Evolutionary conservation across 139 green algal species (phyloP), one percentile per base, ranked within the genome.

Genomic region (Desmodesmus armatus): DNA sequence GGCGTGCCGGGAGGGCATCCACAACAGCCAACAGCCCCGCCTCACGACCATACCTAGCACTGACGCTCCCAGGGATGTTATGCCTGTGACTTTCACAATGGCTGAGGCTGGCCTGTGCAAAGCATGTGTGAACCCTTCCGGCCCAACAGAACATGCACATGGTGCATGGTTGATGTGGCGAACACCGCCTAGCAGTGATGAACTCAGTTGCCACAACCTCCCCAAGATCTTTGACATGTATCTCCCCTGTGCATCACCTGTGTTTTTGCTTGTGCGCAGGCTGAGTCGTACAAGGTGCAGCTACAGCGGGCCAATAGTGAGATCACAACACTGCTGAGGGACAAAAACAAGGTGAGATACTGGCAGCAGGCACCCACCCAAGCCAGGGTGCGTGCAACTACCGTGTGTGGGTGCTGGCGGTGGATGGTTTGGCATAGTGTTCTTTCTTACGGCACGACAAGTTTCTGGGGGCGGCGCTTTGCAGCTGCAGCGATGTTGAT

Each of bases 291-390:
- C 35, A 75, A 63, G 33, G 35, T 35, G 2, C 47, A 85, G 13
- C 80, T 85, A 23, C 41, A 75, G 47, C 47, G 67, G 3, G 80
- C 80, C 47, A 67, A 79, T 13, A 70, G 35, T 37, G 80, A 85
- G 49, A 66, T 85, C 23, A 78, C 80, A 5, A 72, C 66, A 51
- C 47, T 85, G 21, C n/a, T 72, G 2, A 55, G 80, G 13, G 80
- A 85, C 66, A 85, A 85, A 31, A 79, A 66, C n/a, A 85, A 85
- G 66, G 80, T 78, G 33, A 21, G 65, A 0, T 33, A 47, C 17
- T 55, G n/a, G 31, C 63, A n/a, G 63, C 63, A 72, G 23, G 7
- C n/a, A n/a, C n/a, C n/a, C n/a, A n/a, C n/a, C n/a, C n/a, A n/a
- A n/a, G n/a, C n/a, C n/a, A n/a, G n/a, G n/a, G n/a, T n/a, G n/a